These are phyloP conservation scores for Sanghuangporus weigelae DNA, from an alignment of 1,284 basidiomycete species.

Conservation along the genomic window DNA sequence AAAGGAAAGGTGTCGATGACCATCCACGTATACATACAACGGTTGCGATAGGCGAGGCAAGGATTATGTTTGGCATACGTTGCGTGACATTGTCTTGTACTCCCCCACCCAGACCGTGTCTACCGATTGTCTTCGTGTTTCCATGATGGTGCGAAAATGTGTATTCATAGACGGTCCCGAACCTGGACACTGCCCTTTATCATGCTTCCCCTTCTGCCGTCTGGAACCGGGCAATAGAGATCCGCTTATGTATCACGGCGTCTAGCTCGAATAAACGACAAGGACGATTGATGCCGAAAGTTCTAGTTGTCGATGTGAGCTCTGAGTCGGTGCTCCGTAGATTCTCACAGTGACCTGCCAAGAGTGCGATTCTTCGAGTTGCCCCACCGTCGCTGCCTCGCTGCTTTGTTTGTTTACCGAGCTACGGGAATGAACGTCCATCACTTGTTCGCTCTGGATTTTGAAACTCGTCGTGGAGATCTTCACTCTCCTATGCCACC, in stretches of 20 bases:
- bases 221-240: not conserved
- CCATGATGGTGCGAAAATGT: not conserved
- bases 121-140: not conserved
- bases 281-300: not conserved
- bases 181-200: not conserved
- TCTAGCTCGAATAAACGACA: no score
- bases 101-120: not conserved
- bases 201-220: not conserved
- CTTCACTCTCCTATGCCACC: not conserved
- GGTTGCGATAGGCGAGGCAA: not conserved
- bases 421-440: not conserved
- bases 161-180: not conserved
- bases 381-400: not conserved
- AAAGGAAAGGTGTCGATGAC: not conserved
- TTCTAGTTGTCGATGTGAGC: not conserved
- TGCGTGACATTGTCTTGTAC: not conserved
- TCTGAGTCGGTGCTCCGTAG: not conserved
- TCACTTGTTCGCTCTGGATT: not conserved
- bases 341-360: no score
- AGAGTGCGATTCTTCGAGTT: no score
- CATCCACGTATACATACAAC: not conserved
- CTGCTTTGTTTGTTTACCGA: not conserved
- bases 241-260: not conserved
- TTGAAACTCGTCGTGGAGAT: not conserved
- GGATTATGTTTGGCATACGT: no score